Evolutionary conservation across 805 yeast species (phyloP), one percentile per base, ranked within the genome.

Genomic region (Candida montana): DNA sequence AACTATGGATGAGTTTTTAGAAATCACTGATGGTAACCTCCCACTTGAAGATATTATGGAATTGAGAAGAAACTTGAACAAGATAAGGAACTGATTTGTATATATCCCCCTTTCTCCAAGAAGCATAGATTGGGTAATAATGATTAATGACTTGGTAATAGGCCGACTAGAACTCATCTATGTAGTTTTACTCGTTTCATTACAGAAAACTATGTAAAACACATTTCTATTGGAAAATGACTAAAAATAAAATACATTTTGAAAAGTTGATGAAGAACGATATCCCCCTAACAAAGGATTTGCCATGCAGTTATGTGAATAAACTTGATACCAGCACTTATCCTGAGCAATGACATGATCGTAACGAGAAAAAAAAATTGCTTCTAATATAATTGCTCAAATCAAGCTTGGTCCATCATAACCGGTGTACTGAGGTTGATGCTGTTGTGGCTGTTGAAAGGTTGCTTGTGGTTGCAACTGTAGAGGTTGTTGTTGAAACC

Each of bases 1-100:
- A 5, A 47, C 51, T 20, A 30, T 42, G 12, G 44, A 51, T 7
- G 37, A 52, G 0, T 42, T 56, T 19, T 9, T 61, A 20, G 45
- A 54, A 4, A 30, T 64, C 10, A 61, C 59, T 0, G 63, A 61
- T 24, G 48, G 51, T 13, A 40, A 42, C 12, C 42, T 63, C 31
- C 64, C 67, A 3, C 48, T 58, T 17, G 68, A 63, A 37, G 47
- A 59, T 21, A 24, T 54, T 5, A n/a, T 47, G 26, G 55, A 57
- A 27, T 31, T 56, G 30, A 45, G 44, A 20, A 33, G 52, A 27
- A 34, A 53, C 41, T 21, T 58, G 36, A 5, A 63, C 57, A 44
- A 57, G 49, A 31, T 46, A n/a, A 13, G 11, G 6, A 5, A 13
- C 6, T 26, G 29, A 26, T 23, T 7, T 7, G 7, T 7, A 7